Conservation (phyloP, 768 basidiomycete genomes). For the Hortiboletus campestris region DNA sequence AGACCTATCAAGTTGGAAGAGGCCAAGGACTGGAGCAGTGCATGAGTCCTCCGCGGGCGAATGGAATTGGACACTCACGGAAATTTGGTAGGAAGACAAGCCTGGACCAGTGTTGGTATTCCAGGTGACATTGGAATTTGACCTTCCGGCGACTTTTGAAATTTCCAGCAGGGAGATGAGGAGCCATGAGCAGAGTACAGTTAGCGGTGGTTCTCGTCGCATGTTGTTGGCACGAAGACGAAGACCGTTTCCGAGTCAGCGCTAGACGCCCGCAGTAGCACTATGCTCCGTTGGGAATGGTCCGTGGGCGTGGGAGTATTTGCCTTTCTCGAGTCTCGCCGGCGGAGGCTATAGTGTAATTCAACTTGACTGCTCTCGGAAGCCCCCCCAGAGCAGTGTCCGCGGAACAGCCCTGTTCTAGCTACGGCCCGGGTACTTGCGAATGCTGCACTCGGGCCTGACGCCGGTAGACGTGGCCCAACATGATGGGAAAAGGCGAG, state of each 20-base stretch:
- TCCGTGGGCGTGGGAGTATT: conserved; percentile 13
- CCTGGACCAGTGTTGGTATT: conserved; percentile 7
- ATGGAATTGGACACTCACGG: conserved; percentile 18
- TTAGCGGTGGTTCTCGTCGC: conserved; percentile 19
- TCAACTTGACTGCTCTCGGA: too few relatives aligned
- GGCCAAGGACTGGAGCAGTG: conserved; percentile 16
- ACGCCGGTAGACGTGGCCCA: background rate
- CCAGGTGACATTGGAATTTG: conserved; percentile 19
- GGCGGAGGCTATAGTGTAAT: too few relatives aligned
- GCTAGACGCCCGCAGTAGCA: background rate
- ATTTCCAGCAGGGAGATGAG: conserved; percentile 8
- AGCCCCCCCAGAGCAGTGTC: background rate
- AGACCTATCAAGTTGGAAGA: conserved; percentile 19
- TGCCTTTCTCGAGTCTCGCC: background rate
- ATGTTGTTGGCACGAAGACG: conserved; percentile 14
- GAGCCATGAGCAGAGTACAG: conserved; percentile 15
- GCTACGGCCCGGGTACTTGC: background rate
- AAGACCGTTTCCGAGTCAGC: background rate
- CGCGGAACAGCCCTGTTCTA: background rate
- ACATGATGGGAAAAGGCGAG: background rate
- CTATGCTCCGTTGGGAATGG: background rate
- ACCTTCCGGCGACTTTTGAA: background rate
- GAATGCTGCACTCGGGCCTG: background rate
- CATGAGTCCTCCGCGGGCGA: conserved; percentile 12
- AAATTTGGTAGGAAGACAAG: conserved; percentile 24